These are phyloP conservation scores for Colletotrichum godetiae DNA, from an alignment of 2,329 filamentous ascomycete species.

Conservation along the genomic window DNA sequence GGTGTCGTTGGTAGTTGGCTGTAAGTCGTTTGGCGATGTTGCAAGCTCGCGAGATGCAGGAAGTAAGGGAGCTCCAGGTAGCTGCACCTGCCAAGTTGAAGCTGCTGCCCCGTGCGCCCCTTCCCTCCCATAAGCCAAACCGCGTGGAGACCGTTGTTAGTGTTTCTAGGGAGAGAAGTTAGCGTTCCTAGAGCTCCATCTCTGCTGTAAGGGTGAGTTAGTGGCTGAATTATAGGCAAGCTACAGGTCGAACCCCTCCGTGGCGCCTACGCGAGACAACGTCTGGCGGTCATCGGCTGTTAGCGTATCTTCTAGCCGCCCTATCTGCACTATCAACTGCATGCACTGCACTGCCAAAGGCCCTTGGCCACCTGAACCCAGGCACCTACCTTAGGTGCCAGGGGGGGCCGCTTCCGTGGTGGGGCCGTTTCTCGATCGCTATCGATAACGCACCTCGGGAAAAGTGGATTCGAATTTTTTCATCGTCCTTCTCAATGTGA, in stretches of 20 bases:
- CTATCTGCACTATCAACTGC: not conserved
- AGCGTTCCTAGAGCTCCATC: not conserved
- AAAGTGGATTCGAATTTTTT: conserved; percentile 29
- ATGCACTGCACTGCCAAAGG: not conserved
- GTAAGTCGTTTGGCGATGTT: not conserved
- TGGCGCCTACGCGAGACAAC: not conserved
- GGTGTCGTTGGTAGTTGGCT: not conserved
- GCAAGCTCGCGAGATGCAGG: not conserved
- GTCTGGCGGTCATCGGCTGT: not conserved
- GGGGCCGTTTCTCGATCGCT: not conserved
- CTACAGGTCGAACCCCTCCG: not conserved
- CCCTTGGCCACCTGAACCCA: not conserved
- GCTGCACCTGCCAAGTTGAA: not conserved
- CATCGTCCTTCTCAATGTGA: conserved; percentile 5
- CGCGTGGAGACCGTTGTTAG: conserved; percentile 7
- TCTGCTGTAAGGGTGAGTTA: conserved; percentile 8
- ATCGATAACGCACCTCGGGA: conserved; percentile 25
- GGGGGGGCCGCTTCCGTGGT: not conserved
- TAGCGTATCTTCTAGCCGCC: not conserved
- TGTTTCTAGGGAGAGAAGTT: not conserved
- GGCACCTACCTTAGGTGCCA: too few relatives aligned
- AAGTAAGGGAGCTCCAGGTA: conserved; percentile 2
- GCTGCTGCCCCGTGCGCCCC: not conserved
- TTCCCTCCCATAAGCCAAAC: not conserved
- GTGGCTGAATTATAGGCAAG: not conserved